A percentile compares a stretch with the other conserved stretches of the same genome.
phyloP scores from a whole-genome alignment of 208 protist species.

The Histomonas meleagridis region DNA sequence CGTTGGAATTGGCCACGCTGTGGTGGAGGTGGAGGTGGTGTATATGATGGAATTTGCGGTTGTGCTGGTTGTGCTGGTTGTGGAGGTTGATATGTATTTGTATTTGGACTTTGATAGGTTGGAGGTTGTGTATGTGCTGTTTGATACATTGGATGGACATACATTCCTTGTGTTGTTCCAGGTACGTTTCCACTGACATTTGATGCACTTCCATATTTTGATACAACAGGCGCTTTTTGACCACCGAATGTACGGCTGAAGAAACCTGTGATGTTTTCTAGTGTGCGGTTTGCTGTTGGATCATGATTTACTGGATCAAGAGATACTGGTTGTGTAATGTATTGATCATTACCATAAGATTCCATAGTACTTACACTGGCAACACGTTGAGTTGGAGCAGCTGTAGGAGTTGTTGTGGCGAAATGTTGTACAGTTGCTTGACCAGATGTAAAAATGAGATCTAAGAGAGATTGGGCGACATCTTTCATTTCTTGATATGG shows the following conservation, averaged over 20 bases:
- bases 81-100: background rate
- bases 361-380: background rate
- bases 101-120: no score
- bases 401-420: background rate
- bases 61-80: background rate
- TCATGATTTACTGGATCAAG: background rate
- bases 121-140: no score
- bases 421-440: no score
- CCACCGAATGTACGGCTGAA: background rate
- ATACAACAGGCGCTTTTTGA: background rate
- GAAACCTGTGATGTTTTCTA: background rate
- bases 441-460: background rate
- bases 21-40: background rate
- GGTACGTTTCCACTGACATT: background rate
- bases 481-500: slow-evolving; percentile 31
- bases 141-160: background rate
- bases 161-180: background rate
- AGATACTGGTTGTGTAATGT: background rate
- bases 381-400: background rate
- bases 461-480: background rate
- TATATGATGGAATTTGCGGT: background rate
- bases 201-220: background rate
- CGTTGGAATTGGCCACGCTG: background rate
- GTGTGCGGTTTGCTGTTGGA: background rate
- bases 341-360: background rate